phyloP scores from a whole-genome alignment of 495 filamentous ascomycete genomes.

The Ascodesmis nigricans region DNA sequence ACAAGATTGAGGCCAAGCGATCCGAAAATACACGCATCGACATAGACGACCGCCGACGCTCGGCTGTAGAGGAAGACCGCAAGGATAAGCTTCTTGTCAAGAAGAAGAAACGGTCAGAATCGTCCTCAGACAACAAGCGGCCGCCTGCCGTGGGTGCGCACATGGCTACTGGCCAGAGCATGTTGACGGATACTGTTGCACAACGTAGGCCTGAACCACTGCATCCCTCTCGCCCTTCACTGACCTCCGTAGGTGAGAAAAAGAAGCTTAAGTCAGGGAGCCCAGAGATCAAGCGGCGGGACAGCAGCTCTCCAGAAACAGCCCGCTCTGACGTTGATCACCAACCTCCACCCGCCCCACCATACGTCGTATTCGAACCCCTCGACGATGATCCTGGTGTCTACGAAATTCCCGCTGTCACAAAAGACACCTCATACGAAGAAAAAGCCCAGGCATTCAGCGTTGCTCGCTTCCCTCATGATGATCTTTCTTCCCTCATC shows the following conservation, averaged over 20 bases:
- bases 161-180: slow-evolving; percentile 55
- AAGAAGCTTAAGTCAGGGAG: slow-evolving; percentile 30
- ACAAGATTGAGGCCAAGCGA: neutral
- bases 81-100: slow-evolving; percentile 34
- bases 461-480: slow-evolving; percentile 58
- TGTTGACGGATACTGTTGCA: slow-evolving; percentile 41
- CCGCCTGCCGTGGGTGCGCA: slow-evolving; percentile 38
- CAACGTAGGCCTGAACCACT: slow-evolving; percentile 29
- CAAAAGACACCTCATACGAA: slow-evolving; percentile 51
- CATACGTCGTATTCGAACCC: slow-evolving; percentile 45
- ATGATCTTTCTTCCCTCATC: slow-evolving; percentile 61
- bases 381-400: slow-evolving; percentile 89
- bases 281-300: slow-evolving; percentile 30
- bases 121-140: slow-evolving; percentile 28
- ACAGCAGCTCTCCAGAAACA: slow-evolving; percentile 41
- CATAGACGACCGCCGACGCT: neutral
- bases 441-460: slow-evolving; percentile 69
- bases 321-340: slow-evolving; percentile 32
- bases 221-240: slow-evolving; percentile 1
- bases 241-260: slow-evolving; percentile 23
- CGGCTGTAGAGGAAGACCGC: slow-evolving; percentile 3
- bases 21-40: neutral
- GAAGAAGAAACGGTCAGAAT: slow-evolving; percentile 3
- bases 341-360: slow-evolving; percentile 56
- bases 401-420: slow-evolving; percentile 68